phyloP scores from a whole-genome alignment of 108 stramenopile genomes.

The Cyclostephanos invisitatus region DNA sequence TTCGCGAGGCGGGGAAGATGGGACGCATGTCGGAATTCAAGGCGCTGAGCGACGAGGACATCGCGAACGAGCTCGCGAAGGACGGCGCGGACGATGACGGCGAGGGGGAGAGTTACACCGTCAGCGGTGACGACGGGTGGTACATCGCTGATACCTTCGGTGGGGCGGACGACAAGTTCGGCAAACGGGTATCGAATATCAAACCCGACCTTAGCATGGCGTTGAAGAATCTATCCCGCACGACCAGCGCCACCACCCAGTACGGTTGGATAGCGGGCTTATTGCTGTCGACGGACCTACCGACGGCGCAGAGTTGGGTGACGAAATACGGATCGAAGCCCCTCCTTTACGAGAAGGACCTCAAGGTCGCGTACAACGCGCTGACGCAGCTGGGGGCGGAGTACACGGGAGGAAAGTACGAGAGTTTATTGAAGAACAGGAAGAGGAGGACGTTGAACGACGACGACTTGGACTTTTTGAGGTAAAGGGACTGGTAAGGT shows the following conservation, averaged over 20 bases:
- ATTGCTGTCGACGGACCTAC: constrained; percentile 53
- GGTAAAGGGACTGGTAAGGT: no score
- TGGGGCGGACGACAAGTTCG: constrained; percentile 74
- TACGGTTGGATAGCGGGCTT: constrained; percentile 43
- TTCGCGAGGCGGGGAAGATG: constrained; percentile 82
- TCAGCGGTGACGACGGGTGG: constrained; percentile 76
- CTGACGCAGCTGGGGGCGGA: constrained; percentile 84
- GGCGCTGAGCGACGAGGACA: constrained; percentile 76
- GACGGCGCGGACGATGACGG: constrained; percentile 70
- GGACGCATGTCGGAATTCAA: constrained; percentile 87
- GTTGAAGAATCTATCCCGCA: constrained; percentile 61
- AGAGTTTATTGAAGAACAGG: constrained; percentile 81
- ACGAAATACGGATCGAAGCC: constrained; percentile 76
- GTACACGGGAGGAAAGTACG: constrained; percentile 89
- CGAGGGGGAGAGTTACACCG: constrained; percentile 54
- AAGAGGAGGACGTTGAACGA: constrained; percentile 77
- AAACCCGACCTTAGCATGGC: constrained; percentile 64
- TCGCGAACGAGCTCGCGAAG: constrained; percentile 58
- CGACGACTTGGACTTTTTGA: constrained; percentile 73
- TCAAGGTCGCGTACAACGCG: constrained; percentile 72
- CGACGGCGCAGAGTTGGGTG: constrained; percentile 73
- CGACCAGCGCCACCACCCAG: constrained; percentile 25
- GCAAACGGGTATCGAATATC: constrained; percentile 56
- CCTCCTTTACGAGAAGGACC: constrained; percentile 77
- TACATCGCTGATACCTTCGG: constrained; percentile 91